These are phyloP conservation scores for Butyriboletus loyo DNA, from an alignment of 768 basidiomycete genomes.

Conservation along the genomic window DNA sequence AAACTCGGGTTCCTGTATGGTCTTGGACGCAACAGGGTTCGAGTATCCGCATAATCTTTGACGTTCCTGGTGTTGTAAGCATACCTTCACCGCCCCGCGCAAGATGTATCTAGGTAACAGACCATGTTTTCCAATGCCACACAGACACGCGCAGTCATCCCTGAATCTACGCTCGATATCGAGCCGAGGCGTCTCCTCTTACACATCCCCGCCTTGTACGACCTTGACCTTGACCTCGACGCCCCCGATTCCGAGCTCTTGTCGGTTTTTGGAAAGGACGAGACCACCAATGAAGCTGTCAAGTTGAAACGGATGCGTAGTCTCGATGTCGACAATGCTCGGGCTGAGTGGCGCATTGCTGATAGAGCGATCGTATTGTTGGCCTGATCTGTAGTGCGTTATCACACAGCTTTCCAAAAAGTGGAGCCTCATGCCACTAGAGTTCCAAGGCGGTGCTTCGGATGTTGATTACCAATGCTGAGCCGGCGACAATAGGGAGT, in stretches of 20 bases:
- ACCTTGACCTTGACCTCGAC: constrained; percentile 58
- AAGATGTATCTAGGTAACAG: constrained; percentile 7
- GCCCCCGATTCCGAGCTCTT: constrained; percentile 54
- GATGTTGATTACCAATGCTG: neutral
- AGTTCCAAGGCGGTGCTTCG: constrained; percentile 3
- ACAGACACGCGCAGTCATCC: constrained; percentile 48
- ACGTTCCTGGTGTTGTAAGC: constrained; percentile 59
- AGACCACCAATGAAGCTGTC: constrained; percentile 32
- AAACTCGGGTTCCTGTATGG: constrained; percentile 43
- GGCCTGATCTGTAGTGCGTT: constrained; percentile 26
- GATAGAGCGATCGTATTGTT: constrained; percentile 48
- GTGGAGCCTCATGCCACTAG: neutral
- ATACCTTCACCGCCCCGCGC: constrained; percentile 1
- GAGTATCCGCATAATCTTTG: constrained; percentile 46
- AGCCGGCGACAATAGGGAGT: neutral
- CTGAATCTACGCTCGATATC: constrained; percentile 57
- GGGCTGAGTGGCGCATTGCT: constrained; percentile 65
- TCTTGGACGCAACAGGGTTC: constrained; percentile 46
- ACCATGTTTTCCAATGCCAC: neutral
- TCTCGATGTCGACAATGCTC: constrained; percentile 60
- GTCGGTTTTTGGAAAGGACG: constrained; percentile 16
- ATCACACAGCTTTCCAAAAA: constrained; percentile 1
- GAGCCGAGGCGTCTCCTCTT: constrained; percentile 59
- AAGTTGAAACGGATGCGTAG: constrained; percentile 55
- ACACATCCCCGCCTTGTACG: constrained; percentile 43